Evolutionary conservation across 768 basidiomycete genomes (phyloP), one percentile per base, ranked within the genome.

Genomic region (Tylopilus felleus): DNA sequence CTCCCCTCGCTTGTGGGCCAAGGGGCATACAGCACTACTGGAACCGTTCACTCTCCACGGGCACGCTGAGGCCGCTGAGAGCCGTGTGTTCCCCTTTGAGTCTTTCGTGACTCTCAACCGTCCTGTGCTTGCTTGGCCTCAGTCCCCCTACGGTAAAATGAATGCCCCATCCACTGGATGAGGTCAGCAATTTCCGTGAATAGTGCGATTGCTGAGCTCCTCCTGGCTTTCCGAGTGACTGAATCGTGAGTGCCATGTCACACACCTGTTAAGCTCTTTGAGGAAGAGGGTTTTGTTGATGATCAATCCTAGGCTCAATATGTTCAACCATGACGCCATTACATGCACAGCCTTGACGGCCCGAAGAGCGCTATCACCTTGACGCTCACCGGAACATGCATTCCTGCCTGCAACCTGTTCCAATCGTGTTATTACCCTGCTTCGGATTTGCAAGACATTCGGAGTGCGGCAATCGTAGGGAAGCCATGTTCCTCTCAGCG

Each of bases 371-470:
- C 60, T 63, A 51, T 25, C 45, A 31, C 40, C 43, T 56, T 56
- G 49, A 57, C 64, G 67, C 67, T 58, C 65, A 8, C 57, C 65
- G 67, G 66, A 68, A 62, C 66, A 67, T 60, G 55, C 55, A 49
- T 6, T 53, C 59, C 55, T 67, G 65, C 67, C 62, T 65, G 67
- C 64, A 63, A 29, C 60, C 63, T 68, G 63, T 68, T 53, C 63
- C 33, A 60, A 65, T 68, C 66, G 58, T 67, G 59, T 61, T 65
- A 53, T 49, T 68, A 57, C 67, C 67, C 60, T 69, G 59, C 67
- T 64, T 56, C 63, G 65, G 60, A 65, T 68, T 68, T 67, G 65
- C 67, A 64, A 57, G 67, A 52, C 65, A 64, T 51, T 53, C 57
- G 51, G 48, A 57, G 60, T 53, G 62, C 56, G 60, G 67, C 65